Conservation (phyloP, 2,329 filamentous ascomycete genomes). For the Macrophomina phaseolina region DNA sequence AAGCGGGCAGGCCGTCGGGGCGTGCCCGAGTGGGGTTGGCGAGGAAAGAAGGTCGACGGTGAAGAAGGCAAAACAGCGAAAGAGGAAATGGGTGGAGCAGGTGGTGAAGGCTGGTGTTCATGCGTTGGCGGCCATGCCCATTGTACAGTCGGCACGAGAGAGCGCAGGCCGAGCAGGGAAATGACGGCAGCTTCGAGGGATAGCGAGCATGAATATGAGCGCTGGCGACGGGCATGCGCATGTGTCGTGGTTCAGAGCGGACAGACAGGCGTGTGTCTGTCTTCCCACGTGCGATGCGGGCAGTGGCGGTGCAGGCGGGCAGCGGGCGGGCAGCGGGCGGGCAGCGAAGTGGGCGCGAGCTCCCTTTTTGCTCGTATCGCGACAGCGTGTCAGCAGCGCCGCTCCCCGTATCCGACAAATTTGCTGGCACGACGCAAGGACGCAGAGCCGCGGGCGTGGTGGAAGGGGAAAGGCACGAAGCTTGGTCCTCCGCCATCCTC, state of each 20-base stretch:
- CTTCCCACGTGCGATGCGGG: not conserved
- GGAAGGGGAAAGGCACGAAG: not conserved
- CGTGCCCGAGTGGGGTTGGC: not conserved
- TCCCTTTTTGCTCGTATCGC: not conserved
- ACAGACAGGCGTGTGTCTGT: no score
- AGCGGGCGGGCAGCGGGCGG: not conserved
- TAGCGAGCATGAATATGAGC: not conserved
- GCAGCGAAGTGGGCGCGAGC: not conserved
- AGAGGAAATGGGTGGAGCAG: not conserved
- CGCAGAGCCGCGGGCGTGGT: conserved; percentile 4
- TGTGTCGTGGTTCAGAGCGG: not conserved
- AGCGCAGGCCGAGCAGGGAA: not conserved
- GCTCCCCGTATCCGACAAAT: conserved; percentile 20
- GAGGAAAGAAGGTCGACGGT: not conserved
- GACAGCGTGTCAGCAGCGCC: not conserved
- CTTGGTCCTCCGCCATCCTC: not conserved
- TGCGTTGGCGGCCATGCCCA: not conserved
- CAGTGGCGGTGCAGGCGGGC: not conserved
- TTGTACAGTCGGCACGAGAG: not conserved
- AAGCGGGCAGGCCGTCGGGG: not conserved
- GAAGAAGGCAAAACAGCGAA: not conserved
- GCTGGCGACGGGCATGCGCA: not conserved
- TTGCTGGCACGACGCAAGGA: not conserved
- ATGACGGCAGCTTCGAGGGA: not conserved
- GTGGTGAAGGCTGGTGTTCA: not conserved